Conservation (phyloP, 805 yeast genomes). For the Kazachstania psychrophila region DNA sequence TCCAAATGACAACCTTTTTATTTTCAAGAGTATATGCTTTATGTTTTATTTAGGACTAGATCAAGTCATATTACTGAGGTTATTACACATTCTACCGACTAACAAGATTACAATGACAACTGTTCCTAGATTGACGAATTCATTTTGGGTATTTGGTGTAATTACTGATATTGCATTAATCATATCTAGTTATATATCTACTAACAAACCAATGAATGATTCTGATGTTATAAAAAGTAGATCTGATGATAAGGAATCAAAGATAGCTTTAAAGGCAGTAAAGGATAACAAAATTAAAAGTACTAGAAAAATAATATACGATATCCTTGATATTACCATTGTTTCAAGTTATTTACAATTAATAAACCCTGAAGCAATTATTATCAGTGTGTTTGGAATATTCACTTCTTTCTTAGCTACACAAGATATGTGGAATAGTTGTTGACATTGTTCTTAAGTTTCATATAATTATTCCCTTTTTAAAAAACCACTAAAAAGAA, state of each 20-base stretch:
- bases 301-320: conserved; percentile 64
- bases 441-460: no score
- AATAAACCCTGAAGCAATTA: conserved; percentile 60
- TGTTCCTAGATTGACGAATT: conserved; percentile 48
- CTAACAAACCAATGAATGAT: no score
- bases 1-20: neutral
- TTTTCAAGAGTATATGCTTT: conserved; percentile 49
- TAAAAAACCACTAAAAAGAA: no score
- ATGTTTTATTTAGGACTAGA: conserved; percentile 56
- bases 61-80: conserved; percentile 45
- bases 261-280: conserved; percentile 21
- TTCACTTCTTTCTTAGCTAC: conserved; percentile 71
- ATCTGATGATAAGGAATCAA: no score
- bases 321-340: conserved; percentile 60
- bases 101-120: conserved; percentile 36
- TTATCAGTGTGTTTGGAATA: conserved; percentile 74
- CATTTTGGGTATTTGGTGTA: conserved; percentile 71
- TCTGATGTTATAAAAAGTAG: no score
- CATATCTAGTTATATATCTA: no score
- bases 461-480: no score
- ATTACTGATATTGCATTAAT: conserved; percentile 49
- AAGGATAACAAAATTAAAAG: conserved; percentile 32
- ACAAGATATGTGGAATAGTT: conserved; percentile 48
- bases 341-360: conserved; percentile 58
- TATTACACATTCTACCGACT: conserved; percentile 41